Evolutionary conservation across 306 rosid species (phyloP).

Genomic region (Delonix regia): DNA sequence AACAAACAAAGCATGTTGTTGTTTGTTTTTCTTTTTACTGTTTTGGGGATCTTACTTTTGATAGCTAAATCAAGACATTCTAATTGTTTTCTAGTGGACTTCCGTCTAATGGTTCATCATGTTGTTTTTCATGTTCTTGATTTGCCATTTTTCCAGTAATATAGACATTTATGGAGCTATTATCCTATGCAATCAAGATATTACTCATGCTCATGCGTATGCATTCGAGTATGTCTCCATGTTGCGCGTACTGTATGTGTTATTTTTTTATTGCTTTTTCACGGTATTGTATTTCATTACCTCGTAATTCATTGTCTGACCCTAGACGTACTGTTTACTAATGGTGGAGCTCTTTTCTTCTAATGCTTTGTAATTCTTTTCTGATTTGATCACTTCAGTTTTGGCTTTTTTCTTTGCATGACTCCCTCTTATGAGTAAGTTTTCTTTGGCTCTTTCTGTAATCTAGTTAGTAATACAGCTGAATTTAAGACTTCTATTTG

Average conservation of each 20-base stretch:
- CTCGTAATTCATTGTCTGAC: not conserved
- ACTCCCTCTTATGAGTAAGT: not conserved
- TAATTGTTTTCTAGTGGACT: not conserved
- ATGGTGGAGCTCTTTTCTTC: not conserved
- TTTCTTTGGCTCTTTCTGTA: not conserved
- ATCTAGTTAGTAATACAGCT: slow-evolving; percentile 19
- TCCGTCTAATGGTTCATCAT: not conserved
- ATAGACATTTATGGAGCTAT: slow-evolving; percentile 8
- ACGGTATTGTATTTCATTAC: not conserved
- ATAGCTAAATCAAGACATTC: not conserved
- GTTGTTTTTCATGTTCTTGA: not conserved
- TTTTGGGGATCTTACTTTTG: not conserved
- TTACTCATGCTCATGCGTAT: not conserved
- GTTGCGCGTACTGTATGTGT: not conserved
- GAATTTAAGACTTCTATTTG: slow-evolving; percentile 20
- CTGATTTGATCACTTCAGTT: not conserved
- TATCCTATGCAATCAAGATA: not conserved
- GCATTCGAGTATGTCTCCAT: not conserved
- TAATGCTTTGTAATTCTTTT: not conserved
- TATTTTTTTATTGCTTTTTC: not conserved
- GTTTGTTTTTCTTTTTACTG: not conserved
- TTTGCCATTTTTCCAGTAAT: not conserved
- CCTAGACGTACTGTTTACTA: not conserved
- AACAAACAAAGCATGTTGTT: not conserved
- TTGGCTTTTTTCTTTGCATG: not conserved